phyloP scores from a whole-genome alignment of 1,284 basidiomycete genomes.

The Ustilago vetiveriae region DNA sequence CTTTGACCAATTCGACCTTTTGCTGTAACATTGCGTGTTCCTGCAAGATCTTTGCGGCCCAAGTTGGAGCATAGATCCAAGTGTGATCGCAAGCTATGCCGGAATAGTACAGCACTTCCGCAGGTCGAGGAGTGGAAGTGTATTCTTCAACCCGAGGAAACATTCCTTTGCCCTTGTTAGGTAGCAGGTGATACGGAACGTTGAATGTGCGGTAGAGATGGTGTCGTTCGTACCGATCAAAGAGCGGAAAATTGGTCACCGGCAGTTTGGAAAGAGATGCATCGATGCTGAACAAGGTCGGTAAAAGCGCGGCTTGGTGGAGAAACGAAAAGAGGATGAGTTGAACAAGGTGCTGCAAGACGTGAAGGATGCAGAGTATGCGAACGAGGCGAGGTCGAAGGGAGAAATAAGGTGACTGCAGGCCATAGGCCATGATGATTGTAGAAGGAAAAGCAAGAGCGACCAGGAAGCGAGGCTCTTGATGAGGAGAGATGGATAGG shows the following conservation, averaged over 20 bases:
- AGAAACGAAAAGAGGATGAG: conserved; percentile 39
- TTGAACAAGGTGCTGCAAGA: conserved; percentile 37
- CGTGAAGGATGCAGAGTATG: conserved; percentile 9
- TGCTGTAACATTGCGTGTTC: not conserved
- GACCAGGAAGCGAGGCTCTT: conserved; percentile 67
- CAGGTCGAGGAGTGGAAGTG: not conserved
- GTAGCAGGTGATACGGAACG: conserved; percentile 37
- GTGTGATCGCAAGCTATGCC: conserved; percentile 7
- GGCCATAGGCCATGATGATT: conserved; percentile 31
- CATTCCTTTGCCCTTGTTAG: conserved; percentile 4
- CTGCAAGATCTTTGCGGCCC: conserved; percentile 1
- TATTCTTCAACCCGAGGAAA: conserved; percentile 11
- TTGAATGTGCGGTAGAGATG: conserved; percentile 45
- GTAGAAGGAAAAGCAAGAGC: conserved; percentile 60
- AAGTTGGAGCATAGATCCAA: conserved; percentile 19
- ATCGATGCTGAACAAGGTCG: conserved; percentile 35
- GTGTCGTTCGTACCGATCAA: conserved; percentile 20
- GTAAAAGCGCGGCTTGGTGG: conserved; percentile 49
- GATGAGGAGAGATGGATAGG: conserved; percentile 66
- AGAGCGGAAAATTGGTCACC: not conserved
- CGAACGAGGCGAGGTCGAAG: conserved; percentile 18
- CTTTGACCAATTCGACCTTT: not conserved
- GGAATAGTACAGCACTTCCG: not conserved
- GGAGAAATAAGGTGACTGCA: conserved; percentile 17
- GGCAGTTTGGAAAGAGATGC: conserved; percentile 7